Base-by-base conservation (phyloP, 345 rosid species). In the Ceriops decandra region DNA sequence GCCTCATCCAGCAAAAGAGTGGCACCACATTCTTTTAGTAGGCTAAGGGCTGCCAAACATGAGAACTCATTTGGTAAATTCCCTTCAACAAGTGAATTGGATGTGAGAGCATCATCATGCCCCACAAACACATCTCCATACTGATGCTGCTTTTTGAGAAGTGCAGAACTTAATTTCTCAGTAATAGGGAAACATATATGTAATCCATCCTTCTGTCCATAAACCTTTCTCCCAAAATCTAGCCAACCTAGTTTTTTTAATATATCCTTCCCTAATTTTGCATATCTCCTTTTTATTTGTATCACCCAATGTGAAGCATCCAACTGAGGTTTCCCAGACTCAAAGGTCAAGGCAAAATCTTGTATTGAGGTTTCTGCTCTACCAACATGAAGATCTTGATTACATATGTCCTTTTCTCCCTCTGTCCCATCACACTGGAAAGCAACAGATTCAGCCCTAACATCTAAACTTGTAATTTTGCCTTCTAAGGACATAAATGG, bases 191-290 rank as follows among this genome's bases (percentile, higher is more conserved):
- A 91, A 79, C 86, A 89, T 52, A 91, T 83, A 67, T 69, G 80
- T 52, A 76, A 69, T 57, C 90, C 89, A 73, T 84, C 83, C 57
- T 73, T 81, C 64, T 54, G 61, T 46, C 85, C 74, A 65, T 77
- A 81, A 49, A 79, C 90, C 71, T 91, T 93, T 75, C 96, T 91
- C 69, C 80, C 79, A 53, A 82, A 88, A 77, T 91, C 95, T 78
- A 93, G 78, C 98, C 98, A 93, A 60, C 96, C 89, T 57, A 85
- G 86, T 67, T 72, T 88, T 85, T 89, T 93, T 81, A 93, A 75
- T 7, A 87, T 75, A 82, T 89, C 98, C 79, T 93, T 89, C 68
- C 89, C 96, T 30, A 73, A 69, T 83, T 93, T 93, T 26, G 91
- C 97, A 70, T 78, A 70, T 46, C 76, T 85, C 79, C 72, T 91